These are phyloP conservation scores for Saccharomyces hybrid DNA, from an alignment of 1,139 yeast genomes.

Conservation along the genomic window DNA sequence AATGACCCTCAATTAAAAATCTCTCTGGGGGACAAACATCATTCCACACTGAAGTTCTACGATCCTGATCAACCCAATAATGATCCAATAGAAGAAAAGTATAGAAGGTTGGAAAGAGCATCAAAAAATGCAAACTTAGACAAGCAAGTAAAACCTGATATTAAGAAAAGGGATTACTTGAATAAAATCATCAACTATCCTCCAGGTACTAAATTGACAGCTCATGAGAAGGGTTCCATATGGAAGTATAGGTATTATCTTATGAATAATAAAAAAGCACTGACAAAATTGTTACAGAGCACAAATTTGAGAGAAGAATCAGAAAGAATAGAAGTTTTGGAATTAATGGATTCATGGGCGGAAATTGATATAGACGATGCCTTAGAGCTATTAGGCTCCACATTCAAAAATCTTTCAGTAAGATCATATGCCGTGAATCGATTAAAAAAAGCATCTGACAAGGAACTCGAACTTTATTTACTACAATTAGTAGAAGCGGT, in stretches of 20 bases:
- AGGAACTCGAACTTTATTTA: slow-evolving; percentile 71
- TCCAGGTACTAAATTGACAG: slow-evolving; percentile 73
- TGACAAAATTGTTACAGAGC: slow-evolving; percentile 80
- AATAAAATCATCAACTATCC: slow-evolving; percentile 64
- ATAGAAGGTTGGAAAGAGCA: slow-evolving; percentile 68
- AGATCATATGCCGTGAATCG: slow-evolving; percentile 86
- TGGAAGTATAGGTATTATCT: slow-evolving; percentile 91
- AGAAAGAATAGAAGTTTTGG: slow-evolving; percentile 74
- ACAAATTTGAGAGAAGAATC: slow-evolving; percentile 81
- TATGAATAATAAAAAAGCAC: slow-evolving; percentile 63
- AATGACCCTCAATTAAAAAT: slow-evolving; percentile 21
- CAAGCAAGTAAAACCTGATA: slow-evolving; percentile 81
- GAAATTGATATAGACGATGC: slow-evolving; percentile 91
- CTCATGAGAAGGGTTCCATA: slow-evolving; percentile 76
- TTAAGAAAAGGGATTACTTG: slow-evolving; percentile 71
- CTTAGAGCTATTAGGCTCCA: slow-evolving; percentile 77
- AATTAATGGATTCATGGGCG: slow-evolving; percentile 53
- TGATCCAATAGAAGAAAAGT: slow-evolving; percentile 85
- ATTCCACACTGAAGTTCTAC: slow-evolving; percentile 42
- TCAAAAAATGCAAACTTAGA: slow-evolving; percentile 71
- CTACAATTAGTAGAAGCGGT: slow-evolving; percentile 90
- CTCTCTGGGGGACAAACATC: slow-evolving; percentile 30
- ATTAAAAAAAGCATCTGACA: slow-evolving; percentile 67
- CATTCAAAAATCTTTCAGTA: slow-evolving; percentile 49
- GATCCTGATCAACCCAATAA: slow-evolving; percentile 61